Conservation (phyloP, 176 grass and related monocot genomes). For the Eleusine indica region DNA sequence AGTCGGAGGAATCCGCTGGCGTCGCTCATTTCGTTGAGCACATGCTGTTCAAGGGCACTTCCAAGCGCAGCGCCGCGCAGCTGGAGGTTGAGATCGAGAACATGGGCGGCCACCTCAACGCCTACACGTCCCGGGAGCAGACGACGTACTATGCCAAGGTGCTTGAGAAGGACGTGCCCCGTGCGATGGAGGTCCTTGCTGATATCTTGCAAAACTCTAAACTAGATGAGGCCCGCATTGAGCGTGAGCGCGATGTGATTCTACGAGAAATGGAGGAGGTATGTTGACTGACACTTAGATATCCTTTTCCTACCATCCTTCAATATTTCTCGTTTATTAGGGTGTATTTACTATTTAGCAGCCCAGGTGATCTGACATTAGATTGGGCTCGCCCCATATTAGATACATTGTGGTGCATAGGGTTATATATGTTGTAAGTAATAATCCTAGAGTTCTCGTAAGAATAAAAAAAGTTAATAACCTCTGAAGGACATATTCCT, state of each 20-base stretch:
- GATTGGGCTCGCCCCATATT: neutral
- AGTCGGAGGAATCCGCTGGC: slow-evolving; percentile 71
- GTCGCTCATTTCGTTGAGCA: slow-evolving; percentile 99
- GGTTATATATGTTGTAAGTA: neutral
- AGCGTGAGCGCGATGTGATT: slow-evolving; percentile 80
- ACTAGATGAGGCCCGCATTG: slow-evolving; percentile 63
- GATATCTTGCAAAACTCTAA: slow-evolving; percentile 91
- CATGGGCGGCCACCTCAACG: slow-evolving; percentile 93
- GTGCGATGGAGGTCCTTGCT: slow-evolving; percentile 69
- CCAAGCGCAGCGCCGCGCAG: slow-evolving; percentile 55
- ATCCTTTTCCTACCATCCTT: neutral
- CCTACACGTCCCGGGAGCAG: slow-evolving; percentile 97
- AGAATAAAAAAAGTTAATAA: neutral
- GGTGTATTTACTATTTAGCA: neutral
- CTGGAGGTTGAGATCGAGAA: slow-evolving; percentile 98
- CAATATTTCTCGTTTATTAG: neutral
- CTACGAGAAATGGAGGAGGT: slow-evolving; percentile 99
- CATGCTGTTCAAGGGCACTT: slow-evolving; percentile 98
- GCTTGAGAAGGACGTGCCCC: slow-evolving; percentile 82
- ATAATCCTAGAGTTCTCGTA: neutral
- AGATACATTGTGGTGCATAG: neutral
- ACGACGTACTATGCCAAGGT: slow-evolving; percentile 93
- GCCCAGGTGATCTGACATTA: neutral
- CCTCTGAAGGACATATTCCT: neutral
- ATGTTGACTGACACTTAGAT: slow-evolving; percentile 28